Evolutionary conservation across 208 protist species (phyloP), one percentile per base, ranked within the genome.

Genomic region (Leptomonas seymouri): DNA sequence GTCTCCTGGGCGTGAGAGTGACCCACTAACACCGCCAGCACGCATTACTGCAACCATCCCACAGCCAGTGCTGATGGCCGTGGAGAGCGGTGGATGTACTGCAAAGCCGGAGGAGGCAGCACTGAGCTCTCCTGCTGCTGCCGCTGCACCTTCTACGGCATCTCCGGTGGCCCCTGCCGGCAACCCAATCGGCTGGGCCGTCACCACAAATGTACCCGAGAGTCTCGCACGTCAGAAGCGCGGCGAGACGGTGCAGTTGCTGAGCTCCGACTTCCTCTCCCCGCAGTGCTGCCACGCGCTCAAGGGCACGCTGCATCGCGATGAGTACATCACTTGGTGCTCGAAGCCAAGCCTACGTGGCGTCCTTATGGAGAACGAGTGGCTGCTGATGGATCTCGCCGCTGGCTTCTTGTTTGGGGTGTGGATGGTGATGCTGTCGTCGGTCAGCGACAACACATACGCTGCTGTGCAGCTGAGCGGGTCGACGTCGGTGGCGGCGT

Each of bases 321-420:
- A 87, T 36, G 85, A 90, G 67, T 72, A 75, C 64, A 69, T 87
- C 46, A 62, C 75, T 27, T 90, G 85, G 85, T 85, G 69, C 53
- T 70, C 71, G 46, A 77, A 81, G 42, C 85, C 85, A 30, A 60
- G 65, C 23, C 39, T 81, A 31, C 77, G 58, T 18, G 61, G 62
- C 7, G 68, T 90, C 15, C 53, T 85, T 50, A 70, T 70, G n/a
- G 70, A 85, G 49, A 74, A 79, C 70, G 59, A 79, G 30, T 90
- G 85, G 85, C 75, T 90, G 9, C 59, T 87, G 42, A 3, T 81
- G 16, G 73, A 78, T 48, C 61, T 87, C 36, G 53, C 62, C 18
- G 68, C 59, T 0, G 85, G 72, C 8, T n/a, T 86, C 6, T 25
- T 74, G 7, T 67, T 90, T 11, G 85, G 85, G 6, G 46, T 83